Conservation (phyloP, 2,329 filamentous ascomycete genomes). For the Fusarium citri region DNA sequence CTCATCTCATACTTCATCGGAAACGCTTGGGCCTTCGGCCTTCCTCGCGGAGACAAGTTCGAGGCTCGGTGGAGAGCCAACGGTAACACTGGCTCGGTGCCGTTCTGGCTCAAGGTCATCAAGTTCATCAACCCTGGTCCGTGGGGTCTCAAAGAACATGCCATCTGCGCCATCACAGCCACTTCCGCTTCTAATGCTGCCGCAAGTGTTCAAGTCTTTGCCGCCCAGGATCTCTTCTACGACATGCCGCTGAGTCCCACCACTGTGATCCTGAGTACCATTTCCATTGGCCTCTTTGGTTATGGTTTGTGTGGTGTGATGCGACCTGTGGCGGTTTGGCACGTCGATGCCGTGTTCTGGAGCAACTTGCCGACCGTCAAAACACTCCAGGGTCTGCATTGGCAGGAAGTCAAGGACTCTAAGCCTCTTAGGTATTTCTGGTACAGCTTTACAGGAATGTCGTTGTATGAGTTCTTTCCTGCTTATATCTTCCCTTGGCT, state of each 20-base stretch:
- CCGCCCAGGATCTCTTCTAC: slow-evolving; percentile 65
- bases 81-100: slow-evolving; percentile 55
- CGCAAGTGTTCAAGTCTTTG: slow-evolving; percentile 57
- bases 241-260: slow-evolving; percentile 57
- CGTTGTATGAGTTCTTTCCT: slow-evolving; percentile 63
- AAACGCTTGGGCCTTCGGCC: slow-evolving; percentile 49
- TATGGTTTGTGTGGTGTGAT: slow-evolving; percentile 66
- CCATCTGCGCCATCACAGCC: slow-evolving; percentile 65
- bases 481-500: slow-evolving; percentile 68
- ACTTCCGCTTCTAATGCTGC: slow-evolving; percentile 64
- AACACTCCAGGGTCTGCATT: slow-evolving; percentile 65
- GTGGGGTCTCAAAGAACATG: slow-evolving; percentile 68
- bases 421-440: slow-evolving; percentile 65
- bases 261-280: slow-evolving; percentile 61
- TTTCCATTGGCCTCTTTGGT: slow-evolving; percentile 67
- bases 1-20: slow-evolving; percentile 68
- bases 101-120: slow-evolving; percentile 54
- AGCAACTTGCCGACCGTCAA: slow-evolving; percentile 64
- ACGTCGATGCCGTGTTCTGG: slow-evolving; percentile 69
- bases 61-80: slow-evolving; percentile 60
- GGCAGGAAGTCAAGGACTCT: slow-evolving; percentile 61
- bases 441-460: slow-evolving; percentile 62
- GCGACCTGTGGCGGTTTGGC: slow-evolving; percentile 66
- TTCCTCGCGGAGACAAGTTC: slow-evolving; percentile 64
- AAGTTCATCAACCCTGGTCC: slow-evolving; percentile 63